Base-by-base conservation (phyloP, 805 yeast species). In the Maudiozyma turicensis region DNA sequence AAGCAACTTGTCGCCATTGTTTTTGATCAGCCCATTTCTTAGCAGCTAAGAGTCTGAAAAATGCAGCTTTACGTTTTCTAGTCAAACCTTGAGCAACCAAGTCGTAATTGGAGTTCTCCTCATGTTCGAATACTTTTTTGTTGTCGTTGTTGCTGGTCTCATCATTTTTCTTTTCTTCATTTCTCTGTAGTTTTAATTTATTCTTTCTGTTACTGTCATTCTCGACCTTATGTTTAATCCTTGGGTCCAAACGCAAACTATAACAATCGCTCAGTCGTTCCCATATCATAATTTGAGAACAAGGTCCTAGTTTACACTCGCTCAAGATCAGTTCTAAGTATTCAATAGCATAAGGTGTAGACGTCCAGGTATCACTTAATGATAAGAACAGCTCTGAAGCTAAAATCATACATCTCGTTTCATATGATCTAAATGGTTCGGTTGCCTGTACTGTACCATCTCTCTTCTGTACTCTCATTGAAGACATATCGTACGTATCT, bases 1-100 rank as follows among this genome's bases (percentile, higher is more conserved):
- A 65, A 29, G 52, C 45, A 2, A 62, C 64, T 42, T 61, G 67
- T 30, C 57, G 53, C 65, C 66, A 61, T 48, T 63, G 63, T 37
- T 56, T 54, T 46, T 61, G 62, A 50, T 69, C 66, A 13, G 74
- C 73, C 84, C 95, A 81, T 59, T 84, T 86, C 49, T 77, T 77
- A 6, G 88, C 83, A 0, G 96, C 82, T 30, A 89, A 61, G 30
- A 89, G 61, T 54, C 76, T 74, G 87, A 95, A 89, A 31, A 90
- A 72, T 0, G 86, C 78, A 1, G 89, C 79, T 60, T 88, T 88
- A 48, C 97, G 74, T 46, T 66, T 66, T 50, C 95, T 71, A 2
- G 84, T 77, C 20, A 78, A 63, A 0, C 91, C 82, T 37, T 75
- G 61, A 0, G 72, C 68, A 5, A 70, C 67, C 46, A 72, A 60